Conservation (phyloP, 176 grass and related monocot species). For the Eragrostis curvula region DNA sequence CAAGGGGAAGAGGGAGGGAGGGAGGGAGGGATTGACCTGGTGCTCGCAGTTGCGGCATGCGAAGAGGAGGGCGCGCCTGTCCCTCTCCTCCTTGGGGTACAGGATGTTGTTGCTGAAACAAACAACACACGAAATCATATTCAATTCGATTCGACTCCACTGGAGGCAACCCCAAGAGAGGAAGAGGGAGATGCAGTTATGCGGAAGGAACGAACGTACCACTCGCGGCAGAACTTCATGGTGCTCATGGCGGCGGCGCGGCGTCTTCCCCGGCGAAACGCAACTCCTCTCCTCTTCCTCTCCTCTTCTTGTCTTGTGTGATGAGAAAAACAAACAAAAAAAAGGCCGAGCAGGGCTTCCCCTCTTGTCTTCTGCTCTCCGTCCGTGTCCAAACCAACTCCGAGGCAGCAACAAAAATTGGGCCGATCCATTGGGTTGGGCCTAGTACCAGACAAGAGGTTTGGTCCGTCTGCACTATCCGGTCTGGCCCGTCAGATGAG, state of each 20-base stretch:
- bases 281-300: neutral
- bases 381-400: neutral
- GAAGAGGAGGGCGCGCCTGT: constrained; percentile 48
- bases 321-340: neutral
- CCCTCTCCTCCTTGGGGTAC: constrained; percentile 69
- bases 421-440: neutral
- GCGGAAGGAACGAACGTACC: constrained; percentile 3
- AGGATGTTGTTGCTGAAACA: constrained; percentile 72
- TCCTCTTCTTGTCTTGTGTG: neutral
- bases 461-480: no score
- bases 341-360: neutral
- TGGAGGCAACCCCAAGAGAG: neutral
- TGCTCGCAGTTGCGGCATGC: constrained; percentile 74
- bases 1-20: no score
- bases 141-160: neutral
- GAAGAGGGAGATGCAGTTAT: no score
- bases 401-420: no score
- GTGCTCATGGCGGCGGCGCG: constrained; percentile 42
- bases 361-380: no score
- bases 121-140: neutral
- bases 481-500: no score
- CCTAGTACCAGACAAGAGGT: neutral
- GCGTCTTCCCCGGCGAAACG: neutral
- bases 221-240: constrained; percentile 54
- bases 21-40: constrained; percentile 33